Base-by-base conservation (phyloP, 139 green algal genomes). In the Volvox reticuliferus region DNA sequence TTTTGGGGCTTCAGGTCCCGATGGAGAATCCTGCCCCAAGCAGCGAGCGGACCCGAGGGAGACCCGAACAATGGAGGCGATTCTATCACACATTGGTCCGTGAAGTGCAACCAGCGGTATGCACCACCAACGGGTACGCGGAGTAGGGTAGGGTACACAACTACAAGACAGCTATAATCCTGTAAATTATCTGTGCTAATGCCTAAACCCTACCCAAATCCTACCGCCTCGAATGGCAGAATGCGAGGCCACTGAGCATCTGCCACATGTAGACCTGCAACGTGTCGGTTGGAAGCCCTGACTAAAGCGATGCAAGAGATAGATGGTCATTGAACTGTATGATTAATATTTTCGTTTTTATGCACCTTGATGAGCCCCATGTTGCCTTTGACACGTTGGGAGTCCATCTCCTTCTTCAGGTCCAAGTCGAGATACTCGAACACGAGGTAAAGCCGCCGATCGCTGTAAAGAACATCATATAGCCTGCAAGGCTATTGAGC, bases 391-490 rank as follows among this genome's bases (percentile, higher is more conserved):
- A 98, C 94, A 84, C 93, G 94, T 22, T 88, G 95, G 9, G 73
- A 83, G 88, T 99, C 98, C 97, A 99, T 99, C 89, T 98, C 96
- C 91, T 98, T 98, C 91, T 99, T 99, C 20, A 99, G 95, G 93
- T 99, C 98, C 61, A 99, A 92, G 88, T 99, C 98, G 22, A 99
- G 91, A 88, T 97, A 99, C 94, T 99, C 98, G 94, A 99, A 99
- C 63, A 99, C 98, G 50, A 99, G 94, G 93, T 99, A 99, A 28
- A 99, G 95, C 50, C 96, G 96, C 32, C 92, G 89, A 20, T 99
- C 97, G 63, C 93, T 92, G 88, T 99, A 96, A n/a, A 99, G 94
- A 0, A 99, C 97, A 44, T 99, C 98, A 79, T 97, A 95, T 69
- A 99, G 94, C 93, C 98, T 99, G 96, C 79, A 55, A 55, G 44